These are phyloP conservation scores for Ilex aquifolium DNA, from an alignment of 257 asterid genomes.

Conservation along the genomic window DNA sequence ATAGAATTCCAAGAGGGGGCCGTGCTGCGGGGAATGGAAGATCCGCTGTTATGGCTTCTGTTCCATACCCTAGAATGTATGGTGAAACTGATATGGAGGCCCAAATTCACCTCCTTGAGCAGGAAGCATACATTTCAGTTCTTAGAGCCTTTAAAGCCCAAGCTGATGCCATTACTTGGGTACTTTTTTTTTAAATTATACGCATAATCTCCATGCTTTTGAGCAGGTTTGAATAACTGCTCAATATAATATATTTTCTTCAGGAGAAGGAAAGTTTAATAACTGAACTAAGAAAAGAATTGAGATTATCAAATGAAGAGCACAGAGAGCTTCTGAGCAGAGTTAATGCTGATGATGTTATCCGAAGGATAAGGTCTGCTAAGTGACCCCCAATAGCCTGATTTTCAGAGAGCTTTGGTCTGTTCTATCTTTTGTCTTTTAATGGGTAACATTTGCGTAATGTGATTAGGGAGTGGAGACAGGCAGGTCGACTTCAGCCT, in stretches of 20 bases:
- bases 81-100: constrained; percentile 76
- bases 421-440: constrained; percentile 9
- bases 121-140: constrained; percentile 83
- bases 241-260: constrained; percentile 23
- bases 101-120: constrained; percentile 86
- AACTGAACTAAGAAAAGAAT: constrained; percentile 72
- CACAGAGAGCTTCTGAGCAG: constrained; percentile 68
- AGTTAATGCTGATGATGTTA: constrained; percentile 70
- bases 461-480: constrained; percentile 64
- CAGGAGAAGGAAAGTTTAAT: constrained; percentile 78
- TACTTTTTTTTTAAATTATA: constrained; percentile 22
- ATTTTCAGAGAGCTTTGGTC: constrained; percentile 4
- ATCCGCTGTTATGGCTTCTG: constrained; percentile 46
- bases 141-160: constrained; percentile 90
- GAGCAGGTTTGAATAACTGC: constrained; percentile 32
- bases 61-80: constrained; percentile 55
- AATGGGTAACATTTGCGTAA: constrained; percentile 14
- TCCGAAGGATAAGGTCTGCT: constrained; percentile 64
- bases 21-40: constrained; percentile 58
- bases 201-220: constrained; percentile 18
- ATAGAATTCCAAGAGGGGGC: constrained; percentile 55
- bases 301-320: constrained; percentile 77
- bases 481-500: constrained; percentile 47
- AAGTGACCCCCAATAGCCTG: constrained; percentile 1
- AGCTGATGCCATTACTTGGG: constrained; percentile 92